Evolutionary conservation across 1,139 yeast species (phyloP).

Genomic region (Suhomyces terraborum): DNA sequence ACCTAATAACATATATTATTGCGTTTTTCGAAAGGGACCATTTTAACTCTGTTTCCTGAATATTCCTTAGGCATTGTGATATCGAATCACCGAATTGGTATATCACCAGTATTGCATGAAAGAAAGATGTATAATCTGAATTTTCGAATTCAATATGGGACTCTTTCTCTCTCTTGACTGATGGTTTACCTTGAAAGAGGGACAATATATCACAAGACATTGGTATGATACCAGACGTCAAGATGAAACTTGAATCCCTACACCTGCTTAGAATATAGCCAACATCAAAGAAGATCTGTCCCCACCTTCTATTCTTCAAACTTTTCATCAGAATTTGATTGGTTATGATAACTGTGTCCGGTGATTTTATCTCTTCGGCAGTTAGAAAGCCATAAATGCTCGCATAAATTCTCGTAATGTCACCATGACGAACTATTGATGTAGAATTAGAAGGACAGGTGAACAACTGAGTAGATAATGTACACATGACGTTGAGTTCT

Average conservation of each 20-base stretch:
- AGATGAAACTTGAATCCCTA: conserved; percentile 46
- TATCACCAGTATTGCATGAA: conserved; percentile 72
- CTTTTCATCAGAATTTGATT: conserved; percentile 48
- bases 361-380: conserved; percentile 52
- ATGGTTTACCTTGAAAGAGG: conserved; percentile 80
- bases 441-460: conserved; percentile 83
- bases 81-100: conserved; percentile 62
- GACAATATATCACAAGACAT: conserved; percentile 64
- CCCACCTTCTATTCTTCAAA: conserved; percentile 77
- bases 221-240: conserved; percentile 41
- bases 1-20: conserved; percentile 34
- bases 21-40: conserved; percentile 30
- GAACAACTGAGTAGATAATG: conserved; percentile 81
- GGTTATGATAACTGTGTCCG: conserved; percentile 44
- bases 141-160: conserved; percentile 91
- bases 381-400: conserved; percentile 68
- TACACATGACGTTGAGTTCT: conserved; percentile 72
- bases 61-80: conserved; percentile 49
- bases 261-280: conserved; percentile 77
- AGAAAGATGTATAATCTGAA: conserved; percentile 80
- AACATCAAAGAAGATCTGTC: conserved; percentile 82
- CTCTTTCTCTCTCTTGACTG: conserved; percentile 70
- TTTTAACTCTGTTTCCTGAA: conserved; percentile 25
- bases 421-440: conserved; percentile 67
- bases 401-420: conserved; percentile 65